Percentiles rank a stretch among this genome's conserved stretches.
Conservation (phyloP, 805 yeast genomes). For the Diddensiella transvaalensis region DNA sequence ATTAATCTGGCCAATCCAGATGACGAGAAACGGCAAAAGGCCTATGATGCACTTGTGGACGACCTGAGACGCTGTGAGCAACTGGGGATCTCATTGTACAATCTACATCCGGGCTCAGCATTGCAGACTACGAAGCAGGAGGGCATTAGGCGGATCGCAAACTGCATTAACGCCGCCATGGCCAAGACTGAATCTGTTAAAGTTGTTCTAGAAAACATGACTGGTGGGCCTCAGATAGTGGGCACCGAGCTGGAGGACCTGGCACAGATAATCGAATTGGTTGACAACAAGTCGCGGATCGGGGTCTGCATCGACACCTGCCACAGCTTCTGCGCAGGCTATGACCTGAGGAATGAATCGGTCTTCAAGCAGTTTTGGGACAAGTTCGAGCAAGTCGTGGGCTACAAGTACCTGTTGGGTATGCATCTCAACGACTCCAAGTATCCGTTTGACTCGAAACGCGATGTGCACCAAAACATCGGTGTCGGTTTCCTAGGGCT, state of each 20-base stretch:
- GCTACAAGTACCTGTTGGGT: conserved; percentile 69
- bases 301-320: conserved; percentile 97
- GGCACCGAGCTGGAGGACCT: conserved; percentile 81
- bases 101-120: conserved; percentile 85
- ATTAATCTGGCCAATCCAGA: conserved; percentile 94
- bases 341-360: conserved; percentile 66
- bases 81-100: conserved; percentile 78
- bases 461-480: conserved; percentile 85
- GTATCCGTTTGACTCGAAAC: conserved; percentile 84
- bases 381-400: conserved; percentile 69
- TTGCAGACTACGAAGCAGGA: conserved; percentile 63
- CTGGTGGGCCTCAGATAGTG: conserved; percentile 89
- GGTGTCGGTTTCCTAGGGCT: conserved; percentile 89
- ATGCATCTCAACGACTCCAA: conserved; percentile 93
- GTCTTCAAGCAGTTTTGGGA: conserved; percentile 67
- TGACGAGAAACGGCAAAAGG: conserved; percentile 66
- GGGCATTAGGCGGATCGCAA: conserved; percentile 69
- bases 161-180: conserved; percentile 75
- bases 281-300: conserved; percentile 79
- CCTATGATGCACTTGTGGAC: conserved; percentile 75
- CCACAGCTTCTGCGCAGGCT: conserved; percentile 95
- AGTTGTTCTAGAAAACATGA: conserved; percentile 94
- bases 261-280: conserved; percentile 63
- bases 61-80: conserved; percentile 85
- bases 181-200: conserved; percentile 72